phyloP scores from a whole-genome alignment of 1,284 basidiomycete species.

The Puccinia novopanici region DNA sequence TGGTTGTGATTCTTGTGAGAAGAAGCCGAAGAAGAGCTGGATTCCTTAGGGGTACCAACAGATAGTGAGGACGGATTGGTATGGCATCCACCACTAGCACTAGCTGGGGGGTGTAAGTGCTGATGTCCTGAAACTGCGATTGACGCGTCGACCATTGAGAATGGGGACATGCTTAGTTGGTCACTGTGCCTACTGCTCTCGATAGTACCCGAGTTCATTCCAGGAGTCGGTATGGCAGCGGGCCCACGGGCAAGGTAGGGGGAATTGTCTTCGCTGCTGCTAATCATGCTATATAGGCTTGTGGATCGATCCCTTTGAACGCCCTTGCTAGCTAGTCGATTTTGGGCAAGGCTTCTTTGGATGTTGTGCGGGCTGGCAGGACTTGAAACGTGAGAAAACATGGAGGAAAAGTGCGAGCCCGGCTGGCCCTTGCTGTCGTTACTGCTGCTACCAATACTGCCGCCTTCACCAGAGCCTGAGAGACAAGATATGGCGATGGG shows the following conservation, averaged over 20 bases:
- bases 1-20: background rate
- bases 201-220: background rate
- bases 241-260: background rate
- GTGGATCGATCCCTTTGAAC: constrained; percentile 29
- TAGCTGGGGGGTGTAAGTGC: background rate
- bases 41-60: constrained; percentile 9
- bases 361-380: constrained; percentile 29
- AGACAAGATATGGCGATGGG: constrained; percentile 35
- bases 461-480: constrained; percentile 10
- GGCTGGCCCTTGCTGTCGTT: constrained; percentile 30
- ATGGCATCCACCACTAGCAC: constrained; percentile 15
- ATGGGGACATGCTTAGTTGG: constrained; percentile 45
- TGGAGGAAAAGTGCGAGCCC: constrained; percentile 35
- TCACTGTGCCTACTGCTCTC: constrained; percentile 37
- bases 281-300: constrained; percentile 18
- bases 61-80: constrained; percentile 34
- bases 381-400: constrained; percentile 28
- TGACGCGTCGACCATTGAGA: constrained; percentile 31
- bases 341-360: background rate
- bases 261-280: constrained; percentile 29
- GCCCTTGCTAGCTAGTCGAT: constrained; percentile 3
- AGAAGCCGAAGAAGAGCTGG: constrained; percentile 23
- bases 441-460: constrained; percentile 37
- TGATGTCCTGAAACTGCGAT: constrained; percentile 3
- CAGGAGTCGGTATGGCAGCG: background rate